Evolutionary conservation across 2,329 filamentous ascomycete species (phyloP), one percentile per base, ranked within the genome.

Genomic region (Microdochium nivale): DNA sequence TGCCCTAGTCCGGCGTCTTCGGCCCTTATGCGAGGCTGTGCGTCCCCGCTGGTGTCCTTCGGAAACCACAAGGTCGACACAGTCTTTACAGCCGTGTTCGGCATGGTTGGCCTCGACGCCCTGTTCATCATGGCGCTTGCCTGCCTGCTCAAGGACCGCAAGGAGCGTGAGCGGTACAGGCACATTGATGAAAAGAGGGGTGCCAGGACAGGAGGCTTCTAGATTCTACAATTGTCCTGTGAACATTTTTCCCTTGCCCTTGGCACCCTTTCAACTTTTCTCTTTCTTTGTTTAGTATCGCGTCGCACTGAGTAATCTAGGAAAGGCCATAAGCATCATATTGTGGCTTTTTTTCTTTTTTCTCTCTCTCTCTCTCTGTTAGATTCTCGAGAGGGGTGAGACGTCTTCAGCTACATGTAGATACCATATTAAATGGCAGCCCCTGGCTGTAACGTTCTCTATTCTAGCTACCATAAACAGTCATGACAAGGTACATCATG

Each of bases 181-280:
- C 78, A 87, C 63, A 91, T 94, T 61, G 88, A 92, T 63, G 83
- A 90, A 76, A 94, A 94, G 80, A 80, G 69, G 56, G 81, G 83
- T 50, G 70, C 71, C 56, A 68, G 67, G 54, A 24, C 7, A 23
- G 67, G 75, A 49, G 69, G 73, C 30, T 79, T 79, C 65, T 78
- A 71, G 62, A 43, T 24, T 33, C 48, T 47, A 50, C 44, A 37
- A 19, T 37, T 5, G 27, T 30, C 27, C 27, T 30, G 5, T 30
- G 25, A 23, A 27, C 16, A 27, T 47, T 30, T 5, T 30, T 30
- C 27, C 11, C 27, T 11, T 30, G 27, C 27, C 27, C 27, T 30
- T 11, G 27, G 27, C 27, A 30, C 27, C 11, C 27, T 30, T 30
- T 30, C 11, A n/a, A n/a, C n/a, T 30, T 30, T 30, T 30, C 27